These are phyloP conservation scores for Podospora pseudopauciseta DNA, from an alignment of 495 filamentous ascomycete genomes.

Conservation along the genomic window DNA sequence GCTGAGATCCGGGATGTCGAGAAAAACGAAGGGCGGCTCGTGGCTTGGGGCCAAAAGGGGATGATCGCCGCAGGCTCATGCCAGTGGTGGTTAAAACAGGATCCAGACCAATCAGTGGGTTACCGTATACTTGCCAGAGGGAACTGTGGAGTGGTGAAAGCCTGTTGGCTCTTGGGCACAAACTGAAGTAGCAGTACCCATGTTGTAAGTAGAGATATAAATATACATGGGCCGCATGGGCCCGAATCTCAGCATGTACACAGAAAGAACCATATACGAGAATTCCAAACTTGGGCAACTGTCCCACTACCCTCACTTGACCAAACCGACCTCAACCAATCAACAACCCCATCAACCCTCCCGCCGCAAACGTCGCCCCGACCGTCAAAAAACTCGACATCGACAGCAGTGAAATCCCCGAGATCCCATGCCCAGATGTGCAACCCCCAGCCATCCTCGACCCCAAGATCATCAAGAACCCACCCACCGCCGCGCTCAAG, in stretches of 20 bases:
- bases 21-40: no score
- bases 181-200: no score
- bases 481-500: slow-evolving; percentile 41
- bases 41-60: no score
- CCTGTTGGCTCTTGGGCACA: no score
- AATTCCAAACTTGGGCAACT: neutral
- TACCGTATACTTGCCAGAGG: no score
- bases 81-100: no score
- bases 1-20: neutral
- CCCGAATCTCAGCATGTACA: neutral
- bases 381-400: slow-evolving; percentile 52
- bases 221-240: no score
- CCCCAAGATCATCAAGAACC: slow-evolving; percentile 50
- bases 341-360: slow-evolving; percentile 29
- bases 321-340: slow-evolving; percentile 12
- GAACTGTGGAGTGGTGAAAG: no score
- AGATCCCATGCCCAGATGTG: slow-evolving; percentile 59
- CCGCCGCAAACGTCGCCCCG: slow-evolving; percentile 47
- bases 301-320: neutral
- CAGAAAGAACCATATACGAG: neutral
- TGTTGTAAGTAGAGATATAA: no score
- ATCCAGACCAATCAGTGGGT: no score
- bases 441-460: slow-evolving; percentile 55
- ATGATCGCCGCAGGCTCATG: no score
- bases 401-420: slow-evolving; percentile 49